Evolutionary conservation across 202 grass and related monocot genomes (phyloP).

Genomic region (Musa balbisiana): DNA sequence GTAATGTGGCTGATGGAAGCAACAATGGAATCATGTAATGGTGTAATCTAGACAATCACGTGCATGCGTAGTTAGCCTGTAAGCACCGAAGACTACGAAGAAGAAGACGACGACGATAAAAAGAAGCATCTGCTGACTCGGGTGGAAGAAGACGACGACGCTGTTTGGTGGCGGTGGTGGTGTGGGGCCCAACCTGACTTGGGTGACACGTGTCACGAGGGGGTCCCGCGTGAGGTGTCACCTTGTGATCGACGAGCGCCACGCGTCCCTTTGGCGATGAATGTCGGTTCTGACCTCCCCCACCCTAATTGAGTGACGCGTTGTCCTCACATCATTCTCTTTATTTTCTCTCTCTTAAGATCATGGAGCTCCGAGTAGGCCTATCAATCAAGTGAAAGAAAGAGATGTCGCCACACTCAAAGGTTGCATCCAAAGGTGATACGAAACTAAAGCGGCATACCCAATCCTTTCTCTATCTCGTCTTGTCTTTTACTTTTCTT

Average conservation of each 20-base stretch:
- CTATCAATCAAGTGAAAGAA: not conserved
- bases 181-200: no score
- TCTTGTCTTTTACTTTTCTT: slow-evolving; percentile 16
- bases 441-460: not conserved
- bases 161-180: not conserved
- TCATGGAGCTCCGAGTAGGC: not conserved
- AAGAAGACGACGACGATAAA: no score
- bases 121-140: not conserved
- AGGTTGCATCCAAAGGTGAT: not conserved
- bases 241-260: not conserved
- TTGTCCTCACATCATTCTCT: no score
- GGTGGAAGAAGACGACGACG: not conserved
- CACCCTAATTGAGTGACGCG: not conserved
- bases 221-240: not conserved
- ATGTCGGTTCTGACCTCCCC: not conserved
- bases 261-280: not conserved
- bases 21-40: slow-evolving; percentile 32
- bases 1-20: slow-evolving; percentile 18
- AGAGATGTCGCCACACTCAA: not conserved
- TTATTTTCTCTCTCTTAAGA: not conserved
- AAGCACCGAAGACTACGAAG: no score
- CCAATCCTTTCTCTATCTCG: slow-evolving; percentile 7
- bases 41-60: slow-evolving; percentile 3
- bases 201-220: not conserved
- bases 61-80: not conserved